These are phyloP conservation scores for Knoxia roxburghii DNA, from an alignment of 257 asterid species.

Conservation along the genomic window DNA sequence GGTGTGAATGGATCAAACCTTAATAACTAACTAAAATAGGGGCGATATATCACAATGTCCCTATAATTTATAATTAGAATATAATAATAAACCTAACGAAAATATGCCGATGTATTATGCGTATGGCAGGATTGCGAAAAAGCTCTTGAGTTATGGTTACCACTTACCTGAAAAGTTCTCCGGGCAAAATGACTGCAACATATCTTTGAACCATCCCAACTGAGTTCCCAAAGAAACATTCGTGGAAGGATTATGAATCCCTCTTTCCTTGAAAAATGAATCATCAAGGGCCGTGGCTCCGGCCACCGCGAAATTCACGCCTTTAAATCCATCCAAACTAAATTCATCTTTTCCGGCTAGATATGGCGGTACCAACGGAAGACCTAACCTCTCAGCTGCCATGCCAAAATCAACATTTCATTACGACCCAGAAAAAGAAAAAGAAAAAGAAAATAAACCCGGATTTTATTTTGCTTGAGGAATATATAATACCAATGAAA, in stretches of 20 bases:
- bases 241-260: constrained; percentile 23
- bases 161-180: constrained; percentile 26
- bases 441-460: neutral
- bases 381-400: constrained; percentile 21
- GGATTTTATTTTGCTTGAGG: neutral
- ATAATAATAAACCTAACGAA: too few relatives aligned
- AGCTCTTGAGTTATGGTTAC: too few relatives aligned
- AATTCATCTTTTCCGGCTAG: neutral
- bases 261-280: constrained; percentile 25
- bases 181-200: constrained; percentile 22
- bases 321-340: neutral
- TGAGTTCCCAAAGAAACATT: constrained; percentile 40
- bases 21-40: too few relatives aligned
- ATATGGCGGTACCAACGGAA: constrained; percentile 22
- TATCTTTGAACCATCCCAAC: constrained; percentile 39
- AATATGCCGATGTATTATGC: too few relatives aligned
- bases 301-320: constrained; percentile 29
- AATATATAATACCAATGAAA: neutral
- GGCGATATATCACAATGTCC: too few relatives aligned
- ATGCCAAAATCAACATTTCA: neutral
- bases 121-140: too few relatives aligned
- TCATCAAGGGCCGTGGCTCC: constrained; percentile 43
- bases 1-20: too few relatives aligned
- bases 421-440: too few relatives aligned
- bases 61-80: too few relatives aligned